Base-by-base conservation (phyloP, 2,329 filamentous ascomycete genomes). In the Aspergillus udagawae region DNA sequence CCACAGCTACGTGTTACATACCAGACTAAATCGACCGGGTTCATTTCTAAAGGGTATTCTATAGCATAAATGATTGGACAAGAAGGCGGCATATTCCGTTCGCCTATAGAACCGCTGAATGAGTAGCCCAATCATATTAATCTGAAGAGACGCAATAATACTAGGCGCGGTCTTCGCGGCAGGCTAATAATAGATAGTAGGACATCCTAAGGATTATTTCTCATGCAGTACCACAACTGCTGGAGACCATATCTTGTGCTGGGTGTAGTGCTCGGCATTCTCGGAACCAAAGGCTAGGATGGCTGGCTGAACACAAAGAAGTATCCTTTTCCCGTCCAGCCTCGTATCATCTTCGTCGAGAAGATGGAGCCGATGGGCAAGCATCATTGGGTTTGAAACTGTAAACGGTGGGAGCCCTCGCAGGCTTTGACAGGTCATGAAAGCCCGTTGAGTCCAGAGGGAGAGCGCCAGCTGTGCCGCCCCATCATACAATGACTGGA, bases 271-370 rank as follows among this genome's bases (percentile, higher is more conserved):
- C 48, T 66, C 65, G 1, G 60, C 65, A 32, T 65, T 52, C 29
- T 64, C 63, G 41, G 62, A 60, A 4, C 65, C 66, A 49, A 59
- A 65, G 1, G 61, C 64, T 12, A 68, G 14, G 9, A 68, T 28
- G 10, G 56, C 59, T 3, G 66, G 64, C 14, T 67, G 64, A 5
- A 66, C 54, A 7, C 64, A 27, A 1, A 62, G 54, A 20, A 63
- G 38, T 2, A 62, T 53, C 17, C 29, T 21, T 7, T 57, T 55
- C 12, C 65, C 60, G 44, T 32, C 29, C 9, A 66, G 63, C 1
- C 64, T 50, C 21, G 50, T 38, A 1, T 21, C 44, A 47, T 67
- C 64, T 12, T 63, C 63, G 5, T 63, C 63, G 25, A 64, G 63
- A 3, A 62, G 57, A n/a, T 65, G 63, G 1, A 65, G 44, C 10